Evolutionary conservation across 2,329 filamentous ascomycete genomes (phyloP).

Genomic region (Septoria linicola): DNA sequence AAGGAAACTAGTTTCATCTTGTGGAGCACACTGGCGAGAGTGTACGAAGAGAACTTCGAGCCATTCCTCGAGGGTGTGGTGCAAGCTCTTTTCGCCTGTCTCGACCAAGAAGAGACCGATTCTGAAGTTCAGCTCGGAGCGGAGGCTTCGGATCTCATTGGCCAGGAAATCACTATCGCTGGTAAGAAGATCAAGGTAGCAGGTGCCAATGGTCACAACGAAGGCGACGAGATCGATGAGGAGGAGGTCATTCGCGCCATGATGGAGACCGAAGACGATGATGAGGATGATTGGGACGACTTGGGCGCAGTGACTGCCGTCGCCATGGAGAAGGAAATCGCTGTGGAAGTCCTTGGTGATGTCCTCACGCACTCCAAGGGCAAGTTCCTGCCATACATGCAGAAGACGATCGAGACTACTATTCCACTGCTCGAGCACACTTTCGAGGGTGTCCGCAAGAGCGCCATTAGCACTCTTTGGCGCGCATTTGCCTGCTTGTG

Average conservation of each 20-base stretch:
- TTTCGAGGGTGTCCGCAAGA: constrained; percentile 92
- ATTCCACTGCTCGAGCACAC: constrained; percentile 79
- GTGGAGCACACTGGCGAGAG: constrained; percentile 91
- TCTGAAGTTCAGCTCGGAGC: constrained; percentile 74
- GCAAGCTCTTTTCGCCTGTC: constrained; percentile 76
- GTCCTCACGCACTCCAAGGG: constrained; percentile 83
- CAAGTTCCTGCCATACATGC: constrained; percentile 78
- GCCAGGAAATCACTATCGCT: constrained; percentile 72
- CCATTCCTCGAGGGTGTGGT: constrained; percentile 77
- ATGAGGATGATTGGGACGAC: constrained; percentile 80
- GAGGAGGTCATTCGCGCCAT: constrained; percentile 53
- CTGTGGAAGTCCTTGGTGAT: constrained; percentile 90
- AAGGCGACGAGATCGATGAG: constrained; percentile 59
- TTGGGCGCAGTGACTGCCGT: constrained; percentile 82
- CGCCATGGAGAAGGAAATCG: constrained; percentile 95
- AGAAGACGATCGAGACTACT: constrained; percentile 81
- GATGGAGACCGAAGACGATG: constrained; percentile 53
- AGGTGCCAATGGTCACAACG: constrained; percentile 49
- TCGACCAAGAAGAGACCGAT: constrained; percentile 85
- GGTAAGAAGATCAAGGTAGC: constrained; percentile 86
- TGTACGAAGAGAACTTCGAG: constrained; percentile 81
- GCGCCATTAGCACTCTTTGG: constrained; percentile 87
- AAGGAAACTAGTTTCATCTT: constrained; percentile 97
- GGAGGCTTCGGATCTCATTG: constrained; percentile 70
- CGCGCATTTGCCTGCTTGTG: constrained; percentile 89